Conservation (phyloP, 108 stramenopile species). For the Discostella pseudostelligera region DNA sequence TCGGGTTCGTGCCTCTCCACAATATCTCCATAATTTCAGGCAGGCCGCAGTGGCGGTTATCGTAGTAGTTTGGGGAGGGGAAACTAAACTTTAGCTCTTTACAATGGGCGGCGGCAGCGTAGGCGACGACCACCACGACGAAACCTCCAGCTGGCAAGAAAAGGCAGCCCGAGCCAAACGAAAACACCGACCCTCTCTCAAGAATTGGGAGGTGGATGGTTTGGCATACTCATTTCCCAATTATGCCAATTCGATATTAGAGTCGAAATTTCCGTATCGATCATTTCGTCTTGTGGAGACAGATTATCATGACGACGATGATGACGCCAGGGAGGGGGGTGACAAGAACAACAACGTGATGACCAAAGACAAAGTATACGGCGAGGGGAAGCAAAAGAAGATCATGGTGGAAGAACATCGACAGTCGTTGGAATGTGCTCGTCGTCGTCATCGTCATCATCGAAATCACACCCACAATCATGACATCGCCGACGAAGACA, state of each 20-base stretch:
- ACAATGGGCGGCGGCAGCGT: no score
- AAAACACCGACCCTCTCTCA: constrained; percentile 73
- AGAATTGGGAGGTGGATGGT: constrained; percentile 77
- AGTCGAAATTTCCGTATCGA: background rate
- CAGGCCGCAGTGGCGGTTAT: no score
- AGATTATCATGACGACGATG: background rate
- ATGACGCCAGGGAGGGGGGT: background rate
- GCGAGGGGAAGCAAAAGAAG: background rate
- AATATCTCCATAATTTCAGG: no score
- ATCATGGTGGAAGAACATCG: no score
- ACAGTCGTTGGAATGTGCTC: no score
- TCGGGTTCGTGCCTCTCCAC: no score
- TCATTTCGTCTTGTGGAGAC: background rate
- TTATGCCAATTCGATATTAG: constrained; percentile 31
- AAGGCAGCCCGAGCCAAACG: constrained; percentile 52
- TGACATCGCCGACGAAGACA: no score
- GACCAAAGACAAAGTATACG: no score
- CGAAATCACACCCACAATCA: background rate
- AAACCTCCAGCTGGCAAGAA: constrained; percentile 45
- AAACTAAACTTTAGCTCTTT: no score
- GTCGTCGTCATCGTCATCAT: no score
- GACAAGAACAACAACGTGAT: background rate
- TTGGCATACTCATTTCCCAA: constrained; percentile 58
- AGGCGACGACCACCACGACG: no score
- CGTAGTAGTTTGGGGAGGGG: no score